Evolutionary conservation across 75 land plant genomes (phyloP), one percentile per base, ranked within the genome.

Genomic region (Larix kaempferi): DNA sequence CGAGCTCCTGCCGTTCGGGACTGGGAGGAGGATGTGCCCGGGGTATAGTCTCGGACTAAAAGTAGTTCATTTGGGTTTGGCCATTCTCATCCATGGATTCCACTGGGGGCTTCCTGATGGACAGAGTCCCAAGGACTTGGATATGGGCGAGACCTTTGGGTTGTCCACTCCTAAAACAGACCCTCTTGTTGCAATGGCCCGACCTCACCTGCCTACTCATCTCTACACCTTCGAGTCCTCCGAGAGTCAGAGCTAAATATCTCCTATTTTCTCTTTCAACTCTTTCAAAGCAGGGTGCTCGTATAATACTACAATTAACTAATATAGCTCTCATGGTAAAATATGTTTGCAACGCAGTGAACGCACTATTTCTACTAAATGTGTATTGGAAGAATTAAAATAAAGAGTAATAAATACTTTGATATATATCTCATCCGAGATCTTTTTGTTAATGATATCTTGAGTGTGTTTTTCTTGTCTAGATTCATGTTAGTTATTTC

Each of bases 141-240:
- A 78, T 77, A 91, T 91, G 94, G 87, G 82, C 59, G 94, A 89
- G 79, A 80, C 75, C 5, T 87, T 89, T 72, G 94, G 94, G 59
- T 73, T 89, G n/a, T 83, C 89, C 0, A 84, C 81, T 6, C 86
- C 84, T 4, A 59, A 76, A 54, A 86, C 82, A 55, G 1, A 61
- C 23, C 88, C 88, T 6, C 87, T 91, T n/a, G 55, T 63, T 21
- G 85, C 75, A 12, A 78, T 80, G 14, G 77, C 57, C 6, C 76
- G 79, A 72, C 87, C 88, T 44, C 74, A 88, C 6, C 87, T 86
- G 29, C 86, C 90, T 13, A 13, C 26, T 7, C 84, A 82, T 73
- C 65, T 88, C 57, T 88, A 88, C 77, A 57, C 22, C 37, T 15
- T 54, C 52, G 1, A 4, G 19, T 21, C 29, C 55, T 77, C 78